Evolutionary conservation across 768 basidiomycete genomes (phyloP), one percentile per base, ranked within the genome.

Genomic region (Lactarius psammicola): DNA sequence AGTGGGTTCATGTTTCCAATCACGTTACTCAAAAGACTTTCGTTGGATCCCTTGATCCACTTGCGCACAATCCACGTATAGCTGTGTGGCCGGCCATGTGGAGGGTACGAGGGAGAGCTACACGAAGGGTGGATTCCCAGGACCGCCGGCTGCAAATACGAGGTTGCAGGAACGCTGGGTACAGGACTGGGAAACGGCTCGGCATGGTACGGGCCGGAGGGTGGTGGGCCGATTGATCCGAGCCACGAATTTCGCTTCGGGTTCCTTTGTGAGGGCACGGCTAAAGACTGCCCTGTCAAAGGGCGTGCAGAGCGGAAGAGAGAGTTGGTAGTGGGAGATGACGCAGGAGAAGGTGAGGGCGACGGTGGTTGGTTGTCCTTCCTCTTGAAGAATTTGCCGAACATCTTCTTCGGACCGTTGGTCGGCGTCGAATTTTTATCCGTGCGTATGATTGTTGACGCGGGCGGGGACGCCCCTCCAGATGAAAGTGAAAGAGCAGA

Each of bases 41-140:
- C 73, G 20, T 82, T 81, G 11, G 75, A 73, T 30, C 81, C 82
- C 73, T 93, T 94, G 69, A 88, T 73, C 92, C 92, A 94, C 68
- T 78, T 81, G 57, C 87, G 80, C 31, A 92, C 85, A 23, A 88
- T 79, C 92, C 92, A 94, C 6, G 89, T 84, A 65, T 94, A 92
- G 76, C 76, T 77, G 10, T 74, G 76, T 1, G 82, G 79, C 3
- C 80, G 77, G 6, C 77, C 79, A 44, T 65, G 76, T 60, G 75
- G 78, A 20, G 74, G 78, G 59, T 68, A 69, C 44, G 73, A 69
- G 11, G 84, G 79, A 18, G 87, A 84, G 54, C 83, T 84, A 23
- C 88, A 79, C 0, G 81, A 80, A 4, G 90, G 82, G 67, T 90
- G 86, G 56, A 92, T 84, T 28, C 90, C 91, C 4, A 93, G 81